A percentile compares a stretch with the other conserved stretches of the same genome.
These are phyloP conservation scores for Vanilla planifolia DNA, from an alignment of 106 monocot genomes.

Conservation along the genomic window DNA sequence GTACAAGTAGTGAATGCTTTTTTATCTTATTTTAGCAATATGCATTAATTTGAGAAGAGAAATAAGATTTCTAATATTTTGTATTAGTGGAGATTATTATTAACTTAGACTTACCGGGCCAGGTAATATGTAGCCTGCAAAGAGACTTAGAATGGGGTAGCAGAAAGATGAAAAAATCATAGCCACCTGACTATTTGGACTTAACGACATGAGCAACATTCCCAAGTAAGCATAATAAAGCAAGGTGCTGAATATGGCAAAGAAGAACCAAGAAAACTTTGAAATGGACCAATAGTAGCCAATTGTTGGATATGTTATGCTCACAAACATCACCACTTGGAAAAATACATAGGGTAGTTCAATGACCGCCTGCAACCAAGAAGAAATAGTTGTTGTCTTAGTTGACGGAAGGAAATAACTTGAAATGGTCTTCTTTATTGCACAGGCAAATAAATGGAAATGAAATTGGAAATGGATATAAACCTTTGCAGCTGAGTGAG, in stretches of 20 bases:
- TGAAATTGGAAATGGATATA: neutral
- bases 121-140: no score
- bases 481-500: slow-evolving; percentile 37
- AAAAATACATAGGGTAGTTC: slow-evolving; percentile 26
- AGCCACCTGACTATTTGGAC: no score
- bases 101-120: no score
- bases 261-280: slow-evolving; percentile 33
- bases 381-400: neutral
- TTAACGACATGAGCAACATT: no score
- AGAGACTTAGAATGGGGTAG: slow-evolving; percentile 19
- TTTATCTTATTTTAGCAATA: no score
- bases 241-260: slow-evolving; percentile 25
- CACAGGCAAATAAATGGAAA: neutral
- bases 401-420: neutral
- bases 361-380: slow-evolving; percentile 14
- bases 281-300: no score
- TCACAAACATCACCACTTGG: slow-evolving; percentile 16
- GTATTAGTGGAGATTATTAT: no score
- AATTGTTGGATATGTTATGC: no score
- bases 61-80: no score
- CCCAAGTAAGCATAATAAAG: no score
- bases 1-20: no score
- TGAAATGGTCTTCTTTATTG: neutral
- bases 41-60: no score
- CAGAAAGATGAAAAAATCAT: slow-evolving; percentile 18